These are phyloP conservation scores for Erodium maritimum DNA, from an alignment of 345 rosid genomes.

Conservation along the genomic window DNA sequence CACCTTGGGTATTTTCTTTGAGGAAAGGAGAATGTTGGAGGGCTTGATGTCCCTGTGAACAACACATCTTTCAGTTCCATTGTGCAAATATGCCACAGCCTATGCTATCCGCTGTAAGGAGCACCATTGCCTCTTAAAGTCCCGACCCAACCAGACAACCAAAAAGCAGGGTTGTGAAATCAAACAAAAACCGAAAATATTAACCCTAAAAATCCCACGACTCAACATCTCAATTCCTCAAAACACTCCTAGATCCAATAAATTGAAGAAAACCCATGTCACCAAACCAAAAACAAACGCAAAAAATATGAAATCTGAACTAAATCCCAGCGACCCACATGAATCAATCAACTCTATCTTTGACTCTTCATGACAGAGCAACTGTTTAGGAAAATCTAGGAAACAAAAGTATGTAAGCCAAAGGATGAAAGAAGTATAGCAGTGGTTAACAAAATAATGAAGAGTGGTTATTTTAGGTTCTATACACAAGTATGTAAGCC, in stretches of 20 bases:
- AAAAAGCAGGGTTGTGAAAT: neutral
- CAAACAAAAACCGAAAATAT: neutral
- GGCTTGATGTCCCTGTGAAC: conserved; percentile 96
- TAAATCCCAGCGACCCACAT: conserved; percentile 2
- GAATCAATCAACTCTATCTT: no score
- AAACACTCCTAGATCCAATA: neutral
- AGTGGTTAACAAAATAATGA: no score
- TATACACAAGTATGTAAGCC: no score
- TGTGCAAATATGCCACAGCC: conserved; percentile 68
- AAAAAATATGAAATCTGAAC: neutral
- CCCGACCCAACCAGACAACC: neutral
- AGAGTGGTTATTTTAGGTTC: no score
- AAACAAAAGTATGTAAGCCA: no score
- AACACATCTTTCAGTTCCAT: conserved; percentile 77
- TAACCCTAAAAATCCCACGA: neutral
- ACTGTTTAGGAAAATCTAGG: no score
- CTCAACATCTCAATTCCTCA: neutral
- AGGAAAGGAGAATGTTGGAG: conserved; percentile 84
- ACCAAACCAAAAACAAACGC: neutral
- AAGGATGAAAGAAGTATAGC: no score
- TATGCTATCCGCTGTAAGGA: conserved; percentile 64
- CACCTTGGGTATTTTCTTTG: conserved; percentile 75
- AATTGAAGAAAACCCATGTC: conserved; percentile 6
- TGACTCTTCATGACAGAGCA: no score
- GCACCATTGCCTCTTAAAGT: neutral